Base-by-base conservation (phyloP, 2,329 filamentous ascomycete species). In the Annulohypoxylon truncatum region DNA sequence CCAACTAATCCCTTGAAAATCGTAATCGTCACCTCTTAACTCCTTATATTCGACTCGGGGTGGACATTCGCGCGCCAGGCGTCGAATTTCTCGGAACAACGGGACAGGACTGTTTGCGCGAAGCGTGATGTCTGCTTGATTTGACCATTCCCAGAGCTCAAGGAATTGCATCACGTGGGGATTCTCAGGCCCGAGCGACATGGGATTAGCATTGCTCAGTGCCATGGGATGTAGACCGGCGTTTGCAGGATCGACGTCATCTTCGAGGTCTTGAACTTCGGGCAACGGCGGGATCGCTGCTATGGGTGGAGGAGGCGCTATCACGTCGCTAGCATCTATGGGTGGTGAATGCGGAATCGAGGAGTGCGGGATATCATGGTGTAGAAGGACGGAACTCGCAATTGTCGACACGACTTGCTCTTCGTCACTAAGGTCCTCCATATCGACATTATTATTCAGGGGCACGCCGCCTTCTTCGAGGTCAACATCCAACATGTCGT, bases 1-100 rank as follows among this genome's bases (percentile, higher is more conserved):
- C 88, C 88, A 90, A 72, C 89, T 77, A 33, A 90, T 79, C 53
- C 87, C 86, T 71, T 90, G 88, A 22, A 89, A 75, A 71, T 90
- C 88, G 61, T 79, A 87, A 48, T 71, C 57, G 50, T 90, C 86
- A 1, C 86, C 87, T n/a, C 79, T 73, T 5, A 90, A 80, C 55
- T 89, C 82, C 4, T 74, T 72, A 64, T 83, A 84, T 2, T 74
- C 65, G 33, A 81, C 66, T 28, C 77, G 66, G 71, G 67, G 59
- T 13, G 55, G 58, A 26, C 61, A 60, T 2, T 68, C 69, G 33
- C 60, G 63, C 38, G 42, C 64, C 24, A 73, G 42, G 31, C 67
- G 72, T 10, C 48, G 50, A 29, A 72, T 66, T 13, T 66, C 60
- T 24, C 38, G 70, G 4, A 31, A 55, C 29, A 3, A 60, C 54